Percentiles rank a stretch among this genome's conserved stretches.
phyloP scores from a whole-genome alignment of 73 alveolate species.

The Paramecium tetraurelia region DNA sequence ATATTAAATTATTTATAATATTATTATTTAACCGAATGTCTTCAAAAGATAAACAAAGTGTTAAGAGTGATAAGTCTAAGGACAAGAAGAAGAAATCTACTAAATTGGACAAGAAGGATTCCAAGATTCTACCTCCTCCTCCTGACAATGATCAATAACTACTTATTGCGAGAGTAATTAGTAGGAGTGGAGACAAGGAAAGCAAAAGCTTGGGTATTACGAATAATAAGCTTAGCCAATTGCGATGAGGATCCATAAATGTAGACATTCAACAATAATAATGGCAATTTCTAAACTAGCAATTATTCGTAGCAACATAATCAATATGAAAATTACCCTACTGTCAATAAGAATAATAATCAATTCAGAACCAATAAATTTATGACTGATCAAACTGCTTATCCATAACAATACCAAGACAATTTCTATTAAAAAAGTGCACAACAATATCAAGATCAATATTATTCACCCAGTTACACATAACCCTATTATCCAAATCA shows the following conservation, averaged over 20 bases:
- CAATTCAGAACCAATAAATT: background rate
- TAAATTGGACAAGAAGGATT: constrained; percentile 1
- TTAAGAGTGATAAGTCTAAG: constrained; percentile 3
- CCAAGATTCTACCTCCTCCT: background rate
- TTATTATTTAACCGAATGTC: constrained; percentile 10
- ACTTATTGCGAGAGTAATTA: background rate
- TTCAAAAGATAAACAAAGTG: constrained; percentile 30
- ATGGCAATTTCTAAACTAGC: background rate
- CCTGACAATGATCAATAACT: background rate
- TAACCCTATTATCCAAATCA: background rate
- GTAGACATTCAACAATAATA: background rate
- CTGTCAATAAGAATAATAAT: background rate
- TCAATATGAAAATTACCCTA: background rate
- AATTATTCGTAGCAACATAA: background rate
- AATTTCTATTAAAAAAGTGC: background rate
- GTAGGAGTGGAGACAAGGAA: constrained; percentile 2
- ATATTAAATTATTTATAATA: background rate
- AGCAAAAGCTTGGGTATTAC: background rate
- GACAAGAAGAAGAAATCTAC: constrained; percentile 6
- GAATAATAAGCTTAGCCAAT: background rate
- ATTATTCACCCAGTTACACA: background rate
- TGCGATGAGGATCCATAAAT: background rate
- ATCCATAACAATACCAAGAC: background rate
- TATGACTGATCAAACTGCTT: background rate
- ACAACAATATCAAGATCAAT: background rate